Percentiles rank a stretch among this genome's conserved stretches.
phyloP scores from a whole-genome alignment of 2,329 filamentous ascomycete genomes.

The Leptosphaerulina australis region DNA sequence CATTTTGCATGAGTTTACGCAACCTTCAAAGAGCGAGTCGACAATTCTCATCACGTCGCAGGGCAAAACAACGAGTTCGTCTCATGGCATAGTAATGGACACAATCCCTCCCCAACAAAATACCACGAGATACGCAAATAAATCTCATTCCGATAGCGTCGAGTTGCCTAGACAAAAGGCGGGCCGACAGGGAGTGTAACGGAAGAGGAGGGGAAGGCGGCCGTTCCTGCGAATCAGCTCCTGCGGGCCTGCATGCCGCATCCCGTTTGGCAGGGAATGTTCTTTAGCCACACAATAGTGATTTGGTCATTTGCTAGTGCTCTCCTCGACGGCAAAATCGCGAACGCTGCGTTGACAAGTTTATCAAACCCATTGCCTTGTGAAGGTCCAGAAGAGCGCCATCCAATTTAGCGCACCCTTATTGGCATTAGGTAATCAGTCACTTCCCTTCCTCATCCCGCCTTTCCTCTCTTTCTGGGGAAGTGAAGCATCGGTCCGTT shows the following conservation, averaged over 20 bases:
- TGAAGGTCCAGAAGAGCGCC: slow-evolving; percentile 23
- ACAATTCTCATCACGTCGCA: background rate
- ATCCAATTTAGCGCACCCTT: slow-evolving; percentile 13
- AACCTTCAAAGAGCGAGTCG: background rate
- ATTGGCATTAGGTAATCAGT: background rate
- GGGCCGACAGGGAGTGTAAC: slow-evolving; percentile 9
- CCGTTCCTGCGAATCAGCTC: slow-evolving; percentile 11
- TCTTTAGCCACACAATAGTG: slow-evolving; percentile 7
- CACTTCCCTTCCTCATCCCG: too few relatives aligned
- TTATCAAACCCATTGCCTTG: slow-evolving; percentile 4
- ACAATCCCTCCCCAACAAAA: background rate
- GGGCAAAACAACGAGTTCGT: background rate
- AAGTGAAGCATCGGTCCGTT: slow-evolving; percentile 4
- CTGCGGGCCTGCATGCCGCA: slow-evolving; percentile 12
- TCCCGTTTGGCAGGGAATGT: slow-evolving; percentile 6
- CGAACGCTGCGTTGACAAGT: background rate
- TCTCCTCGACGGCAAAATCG: slow-evolving; percentile 4
- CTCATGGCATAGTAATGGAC: background rate
- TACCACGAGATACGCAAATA: slow-evolving; percentile 3
- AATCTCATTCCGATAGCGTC: slow-evolving; percentile 13
- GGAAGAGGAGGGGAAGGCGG: slow-evolving; percentile 11
- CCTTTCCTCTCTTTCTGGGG: background rate
- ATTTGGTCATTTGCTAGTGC: slow-evolving; percentile 4
- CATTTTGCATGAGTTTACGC: slow-evolving; percentile 4
- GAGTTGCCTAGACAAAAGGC: slow-evolving; percentile 5